Evolutionary conservation across 148 eudicot genomes (phyloP).

Genomic region (Polygonum maritimum): DNA sequence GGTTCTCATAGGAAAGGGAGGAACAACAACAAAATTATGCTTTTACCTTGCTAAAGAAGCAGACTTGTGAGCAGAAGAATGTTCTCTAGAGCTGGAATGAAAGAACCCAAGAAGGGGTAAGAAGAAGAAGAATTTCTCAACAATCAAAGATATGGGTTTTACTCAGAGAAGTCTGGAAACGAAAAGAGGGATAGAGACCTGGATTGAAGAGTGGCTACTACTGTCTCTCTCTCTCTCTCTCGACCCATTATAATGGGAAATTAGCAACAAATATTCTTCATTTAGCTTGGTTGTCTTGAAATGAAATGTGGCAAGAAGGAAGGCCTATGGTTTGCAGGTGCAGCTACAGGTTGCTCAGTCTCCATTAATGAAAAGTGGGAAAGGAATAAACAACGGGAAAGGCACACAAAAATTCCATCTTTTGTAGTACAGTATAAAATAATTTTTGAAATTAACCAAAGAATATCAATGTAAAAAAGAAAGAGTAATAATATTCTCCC

Average conservation of each 20-base stretch:
- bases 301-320: neutral
- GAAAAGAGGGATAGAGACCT: neutral
- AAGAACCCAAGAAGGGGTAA: neutral
- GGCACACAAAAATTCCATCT: conserved; percentile 11
- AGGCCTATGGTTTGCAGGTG: conserved; percentile 7
- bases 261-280: conserved; percentile 11
- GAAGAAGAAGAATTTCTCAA: neutral
- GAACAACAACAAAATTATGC: neutral
- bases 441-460: neutral
- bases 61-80: neutral
- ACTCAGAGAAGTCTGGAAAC: neutral
- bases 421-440: neutral
- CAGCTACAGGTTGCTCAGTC: conserved; percentile 5
- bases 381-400: conserved; percentile 9
- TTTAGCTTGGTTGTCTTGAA: conserved; percentile 2
- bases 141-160: neutral
- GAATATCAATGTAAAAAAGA: neutral
- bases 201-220: neutral
- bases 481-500: neutral
- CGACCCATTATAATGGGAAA: neutral
- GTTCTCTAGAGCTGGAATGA: neutral
- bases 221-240: neutral
- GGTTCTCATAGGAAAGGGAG: conserved; percentile 1
- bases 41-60: neutral
- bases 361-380: conserved; percentile 10